Evolutionary conservation across 257 asterid genomes (phyloP).

Genomic region (Nicotiana otophora): DNA sequence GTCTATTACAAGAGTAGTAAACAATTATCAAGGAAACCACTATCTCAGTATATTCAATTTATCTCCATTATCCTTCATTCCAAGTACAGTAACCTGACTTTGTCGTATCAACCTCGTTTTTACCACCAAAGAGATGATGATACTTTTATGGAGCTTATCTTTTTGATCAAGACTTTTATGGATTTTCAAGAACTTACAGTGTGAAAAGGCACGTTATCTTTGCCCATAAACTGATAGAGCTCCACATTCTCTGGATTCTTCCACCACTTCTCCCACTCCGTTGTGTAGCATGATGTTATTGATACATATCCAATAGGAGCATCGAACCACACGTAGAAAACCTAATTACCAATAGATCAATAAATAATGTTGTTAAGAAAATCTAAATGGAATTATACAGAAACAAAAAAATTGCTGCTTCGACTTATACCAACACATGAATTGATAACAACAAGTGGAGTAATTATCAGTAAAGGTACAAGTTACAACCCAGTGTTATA

Average conservation of each 20-base stretch:
- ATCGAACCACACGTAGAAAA: constrained; percentile 95
- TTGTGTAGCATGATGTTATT: constrained; percentile 79
- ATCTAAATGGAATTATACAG: neutral
- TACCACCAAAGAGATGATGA: neutral
- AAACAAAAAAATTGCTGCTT: neutral
- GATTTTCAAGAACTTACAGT: constrained; percentile 48
- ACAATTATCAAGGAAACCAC: neutral
- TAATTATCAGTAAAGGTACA: neutral
- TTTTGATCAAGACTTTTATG: neutral
- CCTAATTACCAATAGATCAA: constrained; percentile 38
- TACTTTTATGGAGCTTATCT: neutral
- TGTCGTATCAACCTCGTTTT: neutral
- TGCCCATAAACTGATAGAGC: constrained; percentile 94
- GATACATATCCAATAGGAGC: constrained; percentile 95
- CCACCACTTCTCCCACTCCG: constrained; percentile 99
- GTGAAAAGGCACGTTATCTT: constrained; percentile 94
- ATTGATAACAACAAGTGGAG: neutral
- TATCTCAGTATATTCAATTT: neutral
- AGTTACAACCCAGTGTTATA: neutral
- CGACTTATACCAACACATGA: neutral
- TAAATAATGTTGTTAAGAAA: neutral
- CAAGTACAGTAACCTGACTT: neutral
- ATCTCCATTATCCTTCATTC: neutral
- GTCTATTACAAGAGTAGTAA: neutral
- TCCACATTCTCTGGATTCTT: constrained; percentile 91